Evolutionary conservation across 768 basidiomycete genomes (phyloP).

Genomic region (Sarcodon sp.): DNA sequence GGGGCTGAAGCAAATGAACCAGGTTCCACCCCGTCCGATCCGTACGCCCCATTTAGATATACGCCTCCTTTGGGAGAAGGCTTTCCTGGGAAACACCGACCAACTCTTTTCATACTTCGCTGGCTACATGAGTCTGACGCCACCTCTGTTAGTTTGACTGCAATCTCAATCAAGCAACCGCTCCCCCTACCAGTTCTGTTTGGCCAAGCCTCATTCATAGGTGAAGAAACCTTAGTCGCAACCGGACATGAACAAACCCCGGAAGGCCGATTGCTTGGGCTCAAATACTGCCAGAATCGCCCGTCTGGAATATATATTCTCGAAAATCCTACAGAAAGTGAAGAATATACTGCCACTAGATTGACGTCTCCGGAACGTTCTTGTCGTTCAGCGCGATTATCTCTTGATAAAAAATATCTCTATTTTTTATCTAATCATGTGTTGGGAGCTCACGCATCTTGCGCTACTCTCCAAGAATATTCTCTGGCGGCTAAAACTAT

Average conservation of each 20-base stretch:
- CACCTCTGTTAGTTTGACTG: neutral
- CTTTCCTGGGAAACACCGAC: slow-evolving; percentile 35
- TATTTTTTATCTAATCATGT: slow-evolving; percentile 32
- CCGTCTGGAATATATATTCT: slow-evolving; percentile 45
- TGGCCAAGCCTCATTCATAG: slow-evolving; percentile 43
- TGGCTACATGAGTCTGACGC: slow-evolving; percentile 17
- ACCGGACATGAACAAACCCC: slow-evolving; percentile 48
- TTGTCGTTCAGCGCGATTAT: slow-evolving; percentile 47
- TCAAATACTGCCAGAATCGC: slow-evolving; percentile 48
- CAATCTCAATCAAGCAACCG: neutral
- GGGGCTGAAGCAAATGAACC: slow-evolving; percentile 40
- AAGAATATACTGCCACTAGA: slow-evolving; percentile 17
- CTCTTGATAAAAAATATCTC: slow-evolving; percentile 13
- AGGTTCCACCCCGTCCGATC: slow-evolving; percentile 9
- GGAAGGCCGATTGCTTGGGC: slow-evolving; percentile 47
- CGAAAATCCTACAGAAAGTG: slow-evolving; percentile 10
- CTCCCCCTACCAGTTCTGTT: slow-evolving; percentile 22
- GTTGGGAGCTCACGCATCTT: slow-evolving; percentile 50
- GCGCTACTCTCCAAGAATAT: slow-evolving; percentile 33
- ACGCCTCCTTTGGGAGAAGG: slow-evolving; percentile 53
- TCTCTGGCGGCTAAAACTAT: slow-evolving; percentile 16
- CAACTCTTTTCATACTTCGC: slow-evolving; percentile 39
- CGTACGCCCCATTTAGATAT: slow-evolving; percentile 35
- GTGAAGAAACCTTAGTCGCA: slow-evolving; percentile 30
- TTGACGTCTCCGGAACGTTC: slow-evolving; percentile 31